These are phyloP conservation scores for Tetrapyrgos nigripes DNA, from an alignment of 1,284 basidiomycete species.

Conservation along the genomic window DNA sequence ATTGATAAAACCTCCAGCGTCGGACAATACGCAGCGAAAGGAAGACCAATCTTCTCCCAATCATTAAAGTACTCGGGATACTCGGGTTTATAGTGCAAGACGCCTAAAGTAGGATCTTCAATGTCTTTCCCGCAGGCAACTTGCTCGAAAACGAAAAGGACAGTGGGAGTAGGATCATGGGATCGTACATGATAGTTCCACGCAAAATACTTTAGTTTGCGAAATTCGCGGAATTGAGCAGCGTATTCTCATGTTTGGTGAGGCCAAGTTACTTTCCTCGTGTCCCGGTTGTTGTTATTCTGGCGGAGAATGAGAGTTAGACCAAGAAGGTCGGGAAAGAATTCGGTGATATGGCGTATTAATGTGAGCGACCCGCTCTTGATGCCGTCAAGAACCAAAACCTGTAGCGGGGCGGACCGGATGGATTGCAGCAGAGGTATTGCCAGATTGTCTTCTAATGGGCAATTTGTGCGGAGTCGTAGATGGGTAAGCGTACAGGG, in stretches of 20 bases:
- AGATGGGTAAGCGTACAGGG: not conserved
- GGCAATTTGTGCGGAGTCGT: not conserved
- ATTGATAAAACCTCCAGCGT: not conserved
- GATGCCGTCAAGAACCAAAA: not conserved
- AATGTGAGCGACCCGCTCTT: not conserved
- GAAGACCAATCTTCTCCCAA: not conserved
- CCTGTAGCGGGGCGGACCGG: not conserved
- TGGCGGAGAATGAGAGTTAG: not conserved
- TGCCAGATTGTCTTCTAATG: not conserved
- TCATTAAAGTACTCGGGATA: not conserved
- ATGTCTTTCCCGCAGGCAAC: not conserved
- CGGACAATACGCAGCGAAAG: not conserved
- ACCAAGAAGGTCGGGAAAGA: not conserved
- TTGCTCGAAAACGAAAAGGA: not conserved
- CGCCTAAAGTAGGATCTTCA: not conserved
- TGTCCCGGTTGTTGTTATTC: not conserved
- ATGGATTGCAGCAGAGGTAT: not conserved
- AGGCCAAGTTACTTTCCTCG: not conserved
- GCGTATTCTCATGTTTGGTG: conserved; percentile 1
- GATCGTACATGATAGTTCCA: not conserved
- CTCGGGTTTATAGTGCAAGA: too few species aligned
- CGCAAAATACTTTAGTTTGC: conserved; percentile 3
- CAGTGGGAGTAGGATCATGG: not conserved
- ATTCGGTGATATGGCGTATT: not conserved
- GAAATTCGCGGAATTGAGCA: not conserved